Conservation (phyloP, 2,329 filamentous ascomycete genomes). For the Fragosphaeria purpurea region DNA sequence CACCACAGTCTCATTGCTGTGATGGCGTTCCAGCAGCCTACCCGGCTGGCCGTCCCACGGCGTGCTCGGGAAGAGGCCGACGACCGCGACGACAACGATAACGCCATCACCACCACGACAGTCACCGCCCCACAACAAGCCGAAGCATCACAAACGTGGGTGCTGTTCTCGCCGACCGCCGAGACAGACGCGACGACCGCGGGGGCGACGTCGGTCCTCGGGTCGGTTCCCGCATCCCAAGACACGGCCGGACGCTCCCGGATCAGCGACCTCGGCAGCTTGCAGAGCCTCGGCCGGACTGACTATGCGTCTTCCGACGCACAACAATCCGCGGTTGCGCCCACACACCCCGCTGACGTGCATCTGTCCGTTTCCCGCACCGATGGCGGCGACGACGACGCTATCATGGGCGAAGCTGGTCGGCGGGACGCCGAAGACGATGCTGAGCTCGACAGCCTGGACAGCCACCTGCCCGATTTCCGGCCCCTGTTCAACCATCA, state of each 20-base stretch:
- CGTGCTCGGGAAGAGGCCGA: constrained; percentile 23
- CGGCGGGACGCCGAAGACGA: constrained; percentile 47
- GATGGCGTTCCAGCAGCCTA: constrained; percentile 17
- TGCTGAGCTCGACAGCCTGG: constrained; percentile 80
- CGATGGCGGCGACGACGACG: background rate
- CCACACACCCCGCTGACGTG: constrained; percentile 21
- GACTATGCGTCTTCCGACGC: constrained; percentile 18
- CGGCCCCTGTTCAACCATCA: constrained; percentile 30
- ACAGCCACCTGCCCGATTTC: constrained; percentile 85
- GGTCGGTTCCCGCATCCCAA: constrained; percentile 56
- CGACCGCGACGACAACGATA: constrained; percentile 1
- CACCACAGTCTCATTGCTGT: background rate
- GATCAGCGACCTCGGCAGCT: constrained; percentile 70
- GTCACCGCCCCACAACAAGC: constrained; percentile 21
- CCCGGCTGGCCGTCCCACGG: constrained; percentile 39
- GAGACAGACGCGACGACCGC: constrained; percentile 50
- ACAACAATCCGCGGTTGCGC: background rate
- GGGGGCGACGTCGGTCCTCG: constrained; percentile 37
- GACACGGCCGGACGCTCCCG: constrained; percentile 59
- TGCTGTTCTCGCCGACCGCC: constrained; percentile 76
- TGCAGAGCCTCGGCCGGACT: constrained; percentile 59
- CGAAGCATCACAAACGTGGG: constrained; percentile 84
- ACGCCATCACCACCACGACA: background rate
- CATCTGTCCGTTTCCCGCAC: constrained; percentile 2
- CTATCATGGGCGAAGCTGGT: constrained; percentile 24